These are phyloP conservation scores for Xylariomycetidae sp. DNA, from an alignment of 2,329 filamentous ascomycete species.

Conservation along the genomic window DNA sequence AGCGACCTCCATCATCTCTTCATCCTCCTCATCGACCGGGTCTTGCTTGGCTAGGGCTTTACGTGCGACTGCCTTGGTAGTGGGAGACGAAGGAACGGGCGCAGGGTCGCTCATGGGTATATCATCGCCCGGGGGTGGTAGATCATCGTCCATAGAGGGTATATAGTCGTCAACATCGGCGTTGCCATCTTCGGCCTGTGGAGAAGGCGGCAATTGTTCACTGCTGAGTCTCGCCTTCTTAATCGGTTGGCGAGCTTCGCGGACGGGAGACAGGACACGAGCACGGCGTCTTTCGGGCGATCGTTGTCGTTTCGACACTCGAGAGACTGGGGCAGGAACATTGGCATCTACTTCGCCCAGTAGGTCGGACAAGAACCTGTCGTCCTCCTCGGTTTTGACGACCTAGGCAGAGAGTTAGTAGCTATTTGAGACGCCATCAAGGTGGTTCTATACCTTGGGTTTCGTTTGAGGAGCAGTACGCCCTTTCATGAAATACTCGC, in stretches of 20 bases:
- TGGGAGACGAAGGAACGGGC: conserved; percentile 69
- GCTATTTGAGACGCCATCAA: too few relatives aligned
- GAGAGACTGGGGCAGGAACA: conserved; percentile 46
- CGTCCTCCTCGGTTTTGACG: conserved; percentile 77
- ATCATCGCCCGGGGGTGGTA: conserved; percentile 31
- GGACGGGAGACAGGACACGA: conserved; percentile 71
- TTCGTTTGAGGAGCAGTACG: conserved; percentile 62
- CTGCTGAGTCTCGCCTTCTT: conserved; percentile 54
- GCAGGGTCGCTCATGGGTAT: conserved; percentile 80
- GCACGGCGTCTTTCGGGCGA: conserved; percentile 72
- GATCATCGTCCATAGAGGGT: conserved; percentile 55
- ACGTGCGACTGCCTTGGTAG: conserved; percentile 69
- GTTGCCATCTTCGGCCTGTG: conserved; percentile 43
- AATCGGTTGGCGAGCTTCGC: conserved; percentile 44
- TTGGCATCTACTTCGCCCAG: conserved; percentile 86
- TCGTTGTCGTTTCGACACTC: conserved; percentile 57
- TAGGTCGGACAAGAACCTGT: conserved; percentile 77
- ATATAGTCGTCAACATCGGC: conserved; percentile 54
- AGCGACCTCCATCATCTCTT: conserved; percentile 80
- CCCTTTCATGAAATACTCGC: conserved; percentile 87
- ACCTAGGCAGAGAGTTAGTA: conserved; percentile 40
- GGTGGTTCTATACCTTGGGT: conserved; percentile 76
- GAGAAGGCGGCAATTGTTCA: conserved; percentile 40
- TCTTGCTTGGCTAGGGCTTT: conserved; percentile 51
- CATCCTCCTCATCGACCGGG: conserved; percentile 57